phyloP scores from a whole-genome alignment of 345 rosid genomes.

The Populus alba region DNA sequence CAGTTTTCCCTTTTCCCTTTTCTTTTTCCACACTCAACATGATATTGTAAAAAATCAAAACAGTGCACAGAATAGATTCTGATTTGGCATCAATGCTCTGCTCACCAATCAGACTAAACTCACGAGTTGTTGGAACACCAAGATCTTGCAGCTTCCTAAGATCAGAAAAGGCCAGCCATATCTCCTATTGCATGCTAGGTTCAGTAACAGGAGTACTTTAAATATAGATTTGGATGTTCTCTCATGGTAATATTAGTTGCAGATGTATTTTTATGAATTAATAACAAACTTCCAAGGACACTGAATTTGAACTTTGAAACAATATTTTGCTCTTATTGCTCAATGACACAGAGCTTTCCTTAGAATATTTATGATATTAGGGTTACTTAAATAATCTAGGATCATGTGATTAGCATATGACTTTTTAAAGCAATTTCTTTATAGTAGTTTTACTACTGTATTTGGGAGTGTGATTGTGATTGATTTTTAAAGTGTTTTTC shows the following conservation, averaged over 20 bases:
- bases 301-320: neutral
- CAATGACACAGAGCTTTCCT: too few relatives aligned
- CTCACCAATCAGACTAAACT: neutral
- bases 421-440: too few relatives aligned
- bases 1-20: neutral
- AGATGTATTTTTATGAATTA: neutral
- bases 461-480: too few relatives aligned
- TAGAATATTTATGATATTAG: too few relatives aligned
- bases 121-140: neutral
- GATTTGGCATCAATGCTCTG: neutral
- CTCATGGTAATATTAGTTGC: neutral
- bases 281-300: neutral
- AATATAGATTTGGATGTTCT: neutral
- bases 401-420: too few relatives aligned
- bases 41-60: slow-evolving; percentile 5
- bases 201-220: neutral
- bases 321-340: neutral
- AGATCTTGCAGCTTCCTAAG: neutral
- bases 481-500: too few relatives aligned
- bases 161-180: neutral
- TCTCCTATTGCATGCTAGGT: neutral
- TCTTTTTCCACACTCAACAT: neutral
- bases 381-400: too few relatives aligned
- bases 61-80: neutral
- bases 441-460: too few relatives aligned